Evolutionary conservation across 1,284 basidiomycete species (phyloP).

Genomic region (Moesziomyces sp.): DNA sequence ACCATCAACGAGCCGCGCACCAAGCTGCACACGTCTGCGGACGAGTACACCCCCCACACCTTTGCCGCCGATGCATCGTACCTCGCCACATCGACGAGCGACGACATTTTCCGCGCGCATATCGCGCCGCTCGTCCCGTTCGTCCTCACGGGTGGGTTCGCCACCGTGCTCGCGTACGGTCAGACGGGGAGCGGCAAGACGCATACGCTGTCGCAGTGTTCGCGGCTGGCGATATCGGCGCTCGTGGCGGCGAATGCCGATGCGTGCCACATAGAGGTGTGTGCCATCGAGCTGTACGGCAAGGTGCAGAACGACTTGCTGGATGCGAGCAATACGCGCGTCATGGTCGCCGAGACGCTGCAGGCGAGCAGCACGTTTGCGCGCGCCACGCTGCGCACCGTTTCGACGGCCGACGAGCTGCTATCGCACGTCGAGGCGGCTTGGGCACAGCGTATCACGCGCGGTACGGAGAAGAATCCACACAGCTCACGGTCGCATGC

Average conservation of each 20-base stretch:
- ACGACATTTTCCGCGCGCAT: slow-evolving; percentile 6
- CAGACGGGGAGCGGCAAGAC: slow-evolving; percentile 36
- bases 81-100: slow-evolving; percentile 9
- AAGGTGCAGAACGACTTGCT: slow-evolving; percentile 35
- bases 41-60: slow-evolving; percentile 8
- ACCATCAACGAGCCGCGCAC: slow-evolving; percentile 21
- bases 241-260: slow-evolving; percentile 6
- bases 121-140: slow-evolving; percentile 22
- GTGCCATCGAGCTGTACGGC: slow-evolving; percentile 32
- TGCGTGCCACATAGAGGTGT: slow-evolving; percentile 2
- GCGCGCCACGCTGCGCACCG: slow-evolving; percentile 9
- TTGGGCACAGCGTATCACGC: slow-evolving; percentile 18
- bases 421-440: slow-evolving; percentile 13
- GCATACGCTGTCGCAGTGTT: slow-evolving; percentile 18
- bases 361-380: slow-evolving; percentile 16
- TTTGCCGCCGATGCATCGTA: slow-evolving; percentile 22
- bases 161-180: slow-evolving; percentile 37
- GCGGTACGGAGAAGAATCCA: slow-evolving; percentile 30
- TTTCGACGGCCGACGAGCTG: slow-evolving; percentile 4
- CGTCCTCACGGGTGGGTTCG: slow-evolving; percentile 23
- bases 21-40: slow-evolving; percentile 1
- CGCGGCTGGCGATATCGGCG: slow-evolving; percentile 8
- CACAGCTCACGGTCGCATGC: slow-evolving; percentile 19
- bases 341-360: slow-evolving; percentile 22
- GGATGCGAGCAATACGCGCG: slow-evolving; percentile 10